These are phyloP conservation scores for Trebouxiophyceae sp. DNA, from an alignment of 163 green algal genomes.

Conservation along the genomic window DNA sequence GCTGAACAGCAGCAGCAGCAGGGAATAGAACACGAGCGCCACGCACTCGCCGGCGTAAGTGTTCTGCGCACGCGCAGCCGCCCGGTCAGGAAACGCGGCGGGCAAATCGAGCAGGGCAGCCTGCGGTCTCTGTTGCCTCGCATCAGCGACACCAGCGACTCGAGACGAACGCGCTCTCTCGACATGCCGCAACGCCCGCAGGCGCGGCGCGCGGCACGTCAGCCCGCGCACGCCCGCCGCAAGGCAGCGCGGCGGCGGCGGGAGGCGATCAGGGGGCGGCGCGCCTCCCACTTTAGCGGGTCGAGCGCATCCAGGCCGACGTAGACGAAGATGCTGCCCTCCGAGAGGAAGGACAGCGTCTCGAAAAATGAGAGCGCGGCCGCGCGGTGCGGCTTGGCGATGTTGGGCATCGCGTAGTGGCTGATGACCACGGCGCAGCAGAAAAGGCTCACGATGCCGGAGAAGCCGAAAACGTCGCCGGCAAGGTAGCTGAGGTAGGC, in stretches of 20 bases:
- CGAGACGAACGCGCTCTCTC: too few relatives aligned
- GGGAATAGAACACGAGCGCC: slow-evolving; percentile 37
- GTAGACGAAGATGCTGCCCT: slow-evolving; percentile 85
- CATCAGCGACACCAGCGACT: too few relatives aligned
- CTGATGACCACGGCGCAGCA: slow-evolving; percentile 64
- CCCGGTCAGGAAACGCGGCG: too few relatives aligned
- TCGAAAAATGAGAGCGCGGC: slow-evolving; percentile 58
- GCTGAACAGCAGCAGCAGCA: slow-evolving; percentile 39
- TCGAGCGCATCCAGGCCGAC: slow-evolving; percentile 76
- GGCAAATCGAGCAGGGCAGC: too few relatives aligned
- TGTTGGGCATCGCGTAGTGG: slow-evolving; percentile 71
- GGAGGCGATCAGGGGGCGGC: too few relatives aligned
- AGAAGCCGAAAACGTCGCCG: slow-evolving; percentile 65
- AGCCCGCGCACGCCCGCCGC: too few relatives aligned
- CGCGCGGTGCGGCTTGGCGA: slow-evolving; percentile 37
- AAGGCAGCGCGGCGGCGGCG: too few relatives aligned
- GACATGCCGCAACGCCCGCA: too few relatives aligned
- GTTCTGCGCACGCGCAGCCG: slow-evolving; percentile 26
- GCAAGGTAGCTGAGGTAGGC: slow-evolving; percentile 69
- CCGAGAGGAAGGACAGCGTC: slow-evolving; percentile 67
- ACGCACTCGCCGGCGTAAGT: slow-evolving; percentile 27
- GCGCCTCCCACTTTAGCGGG: slow-evolving; percentile 65
- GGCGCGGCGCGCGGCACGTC: too few relatives aligned
- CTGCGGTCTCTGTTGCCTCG: too few relatives aligned
- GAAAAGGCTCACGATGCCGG: slow-evolving; percentile 81